Base-by-base conservation (phyloP, 2,329 filamentous ascomycete species). In the Whalleya microplaca region DNA sequence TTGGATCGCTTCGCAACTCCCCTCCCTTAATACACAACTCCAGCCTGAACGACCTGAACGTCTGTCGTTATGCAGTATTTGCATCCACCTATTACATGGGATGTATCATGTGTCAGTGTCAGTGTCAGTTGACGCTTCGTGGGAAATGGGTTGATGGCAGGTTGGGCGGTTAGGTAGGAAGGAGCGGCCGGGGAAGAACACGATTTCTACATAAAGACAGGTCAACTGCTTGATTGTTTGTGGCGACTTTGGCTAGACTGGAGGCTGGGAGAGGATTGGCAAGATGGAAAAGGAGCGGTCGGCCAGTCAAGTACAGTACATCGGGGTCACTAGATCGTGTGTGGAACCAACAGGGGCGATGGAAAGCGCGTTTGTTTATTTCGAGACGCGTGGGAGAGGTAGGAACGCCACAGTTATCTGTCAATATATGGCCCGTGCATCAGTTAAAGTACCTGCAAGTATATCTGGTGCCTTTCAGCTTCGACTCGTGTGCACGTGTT, bases 321-420 rank as follows among this genome's bases (percentile, higher is more conserved):
- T 45, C 20, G 18, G 20, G n/a, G 29, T 50, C 55, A 47, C 40
- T 61, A 63, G 48, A 56, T 61, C 48, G 55, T 56, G 54, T 51
- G 56, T 53, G 40, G 56, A 32, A 12, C 42, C 32, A 51, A 50
- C 54, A 58, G 48, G 57, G 51, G 48, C 53, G n/a, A 43, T 47
- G 44, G 45, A 41, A 55, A 58, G 51, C 62, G 62, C 62, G 62
- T 64, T 64, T 64, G 62, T 64, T 64, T 64, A 64, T 61, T 61
- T 63, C 60, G 51, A 52, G 59, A 63, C 56, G 59, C 62, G 62
- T 53, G 48, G 58, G 58, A 55, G 57, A 52, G 53, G 40, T 50
- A 51, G 45, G 50, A 55, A 42, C 60, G 58, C 60, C 58, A 62
- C 61, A 48, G 23, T 12, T 7, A 14, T 16, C 32, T 16, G 32